Evolutionary conservation across 2,329 filamentous ascomycete genomes (phyloP).

Genomic region (Aspergillus pseudonomiae): DNA sequence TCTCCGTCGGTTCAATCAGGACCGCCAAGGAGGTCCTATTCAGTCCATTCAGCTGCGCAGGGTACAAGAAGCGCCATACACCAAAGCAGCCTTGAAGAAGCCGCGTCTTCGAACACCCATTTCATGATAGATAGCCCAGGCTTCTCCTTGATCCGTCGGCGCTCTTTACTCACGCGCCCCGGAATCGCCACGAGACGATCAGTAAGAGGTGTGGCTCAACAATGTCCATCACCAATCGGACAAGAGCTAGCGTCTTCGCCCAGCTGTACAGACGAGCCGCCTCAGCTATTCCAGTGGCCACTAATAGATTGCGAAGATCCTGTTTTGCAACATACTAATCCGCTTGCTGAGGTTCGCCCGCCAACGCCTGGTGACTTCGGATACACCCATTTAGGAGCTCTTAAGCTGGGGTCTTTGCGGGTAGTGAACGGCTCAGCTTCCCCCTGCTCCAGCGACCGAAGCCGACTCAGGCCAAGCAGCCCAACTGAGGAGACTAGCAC

Average conservation of each 20-base stretch:
- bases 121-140: slow-evolving; percentile 37
- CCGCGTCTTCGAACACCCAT: slow-evolving; percentile 37
- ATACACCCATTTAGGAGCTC: slow-evolving; percentile 44
- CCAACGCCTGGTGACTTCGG: slow-evolving; percentile 33
- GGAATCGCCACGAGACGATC: slow-evolving; percentile 40
- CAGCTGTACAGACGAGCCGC: slow-evolving; percentile 12
- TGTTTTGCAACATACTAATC: slow-evolving; percentile 15
- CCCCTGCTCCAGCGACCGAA: slow-evolving; percentile 40
- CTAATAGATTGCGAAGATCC: slow-evolving; percentile 16
- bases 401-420: slow-evolving; percentile 45
- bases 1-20: slow-evolving; percentile 16
- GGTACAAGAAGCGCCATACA: slow-evolving; percentile 28
- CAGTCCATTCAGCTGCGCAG: slow-evolving; percentile 31
- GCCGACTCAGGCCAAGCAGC: slow-evolving; percentile 22
- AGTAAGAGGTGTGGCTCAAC: slow-evolving; percentile 25
- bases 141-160: slow-evolving; percentile 41
- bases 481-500: slow-evolving; percentile 15
- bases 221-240: slow-evolving; percentile 28
- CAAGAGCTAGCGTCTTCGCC: slow-evolving; percentile 23
- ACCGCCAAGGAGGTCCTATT: slow-evolving; percentile 33
- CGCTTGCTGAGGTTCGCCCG: slow-evolving; percentile 21
- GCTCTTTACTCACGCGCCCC: slow-evolving; percentile 39
- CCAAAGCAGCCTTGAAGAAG: slow-evolving; percentile 29
- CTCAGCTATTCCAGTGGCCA: slow-evolving; percentile 23
- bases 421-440: slow-evolving; percentile 45